A percentile compares a stretch with the other conserved stretches of the same genome.
phyloP scores from a whole-genome alignment of 257 asterid genomes.

The Solanum corneliomulleri region DNA sequence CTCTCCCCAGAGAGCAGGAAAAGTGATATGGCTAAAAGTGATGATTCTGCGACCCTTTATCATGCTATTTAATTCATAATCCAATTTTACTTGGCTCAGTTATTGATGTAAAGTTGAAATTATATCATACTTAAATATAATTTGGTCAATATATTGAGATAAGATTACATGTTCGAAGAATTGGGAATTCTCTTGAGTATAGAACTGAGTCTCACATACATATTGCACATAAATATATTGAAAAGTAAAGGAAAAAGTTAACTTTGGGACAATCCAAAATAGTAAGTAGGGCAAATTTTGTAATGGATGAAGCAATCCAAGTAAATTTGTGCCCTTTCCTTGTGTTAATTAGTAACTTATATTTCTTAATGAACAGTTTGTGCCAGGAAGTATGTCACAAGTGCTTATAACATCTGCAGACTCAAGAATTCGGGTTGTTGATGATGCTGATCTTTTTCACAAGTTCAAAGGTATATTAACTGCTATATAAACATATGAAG shows the following conservation, averaged over 20 bases:
- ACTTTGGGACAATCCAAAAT: background rate
- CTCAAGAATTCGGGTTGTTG: slow-evolving; percentile 81
- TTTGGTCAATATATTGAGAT: background rate
- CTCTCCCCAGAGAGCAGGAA: background rate
- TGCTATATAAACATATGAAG: background rate
- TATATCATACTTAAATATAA: background rate
- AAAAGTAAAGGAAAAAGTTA: background rate
- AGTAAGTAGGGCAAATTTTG: background rate
- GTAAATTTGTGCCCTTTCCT: background rate
- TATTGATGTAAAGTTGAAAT: background rate
- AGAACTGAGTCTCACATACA: background rate
- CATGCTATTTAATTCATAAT: background rate
- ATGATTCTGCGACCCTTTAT: background rate
- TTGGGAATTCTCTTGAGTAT: background rate
- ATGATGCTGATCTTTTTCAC: slow-evolving; percentile 83
- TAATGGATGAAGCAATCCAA: background rate
- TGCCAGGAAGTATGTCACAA: slow-evolving; percentile 89
- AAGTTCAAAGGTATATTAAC: slow-evolving; percentile 72
- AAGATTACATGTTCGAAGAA: background rate
- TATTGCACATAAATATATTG: background rate
- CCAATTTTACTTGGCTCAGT: background rate
- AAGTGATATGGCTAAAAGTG: background rate
- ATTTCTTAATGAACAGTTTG: slow-evolving; percentile 48
- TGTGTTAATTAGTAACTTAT: slow-evolving; percentile 1
- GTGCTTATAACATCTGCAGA: slow-evolving; percentile 95